phyloP scores from a whole-genome alignment of 768 basidiomycete species.

The Panaeolus cyanescens region DNA sequence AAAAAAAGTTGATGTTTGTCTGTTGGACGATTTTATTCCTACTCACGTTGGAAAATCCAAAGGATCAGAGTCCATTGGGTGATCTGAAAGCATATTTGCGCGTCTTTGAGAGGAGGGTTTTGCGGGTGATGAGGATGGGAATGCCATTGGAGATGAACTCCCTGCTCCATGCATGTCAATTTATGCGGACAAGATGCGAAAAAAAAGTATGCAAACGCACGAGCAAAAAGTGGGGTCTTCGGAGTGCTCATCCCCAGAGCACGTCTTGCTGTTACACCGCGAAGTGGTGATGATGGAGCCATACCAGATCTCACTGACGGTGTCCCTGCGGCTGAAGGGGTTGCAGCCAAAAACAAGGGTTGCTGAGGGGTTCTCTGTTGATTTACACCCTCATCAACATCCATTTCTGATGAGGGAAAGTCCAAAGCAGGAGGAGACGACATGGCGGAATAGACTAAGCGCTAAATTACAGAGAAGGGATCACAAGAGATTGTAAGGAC shows the following conservation, averaged over 20 bases:
- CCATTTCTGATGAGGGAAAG: constrained; percentile 63
- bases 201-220: constrained; percentile 32
- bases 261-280: constrained; percentile 48
- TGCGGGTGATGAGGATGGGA: constrained; percentile 63
- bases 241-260: constrained; percentile 60
- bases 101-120: constrained; percentile 48
- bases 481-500: constrained; percentile 21
- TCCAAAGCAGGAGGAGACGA: constrained; percentile 67
- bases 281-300: constrained; percentile 45
- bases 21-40: neutral
- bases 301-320: constrained; percentile 41
- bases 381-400: constrained; percentile 30
- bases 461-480: constrained; percentile 16
- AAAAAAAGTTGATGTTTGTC: neutral
- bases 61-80: constrained; percentile 59
- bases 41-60: constrained; percentile 71
- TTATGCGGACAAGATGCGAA: constrained; percentile 1
- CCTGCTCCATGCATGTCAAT: constrained; percentile 36
- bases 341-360: constrained; percentile 56
- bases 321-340: constrained; percentile 54
- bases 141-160: constrained; percentile 65
- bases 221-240: constrained; percentile 52
- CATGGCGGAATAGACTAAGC: constrained; percentile 40
- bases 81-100: constrained; percentile 32
- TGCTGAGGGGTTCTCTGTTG: constrained; percentile 30